phyloP scores from a whole-genome alignment of 2,329 filamentous ascomycete genomes.

The Cercospora beticola region DNA sequence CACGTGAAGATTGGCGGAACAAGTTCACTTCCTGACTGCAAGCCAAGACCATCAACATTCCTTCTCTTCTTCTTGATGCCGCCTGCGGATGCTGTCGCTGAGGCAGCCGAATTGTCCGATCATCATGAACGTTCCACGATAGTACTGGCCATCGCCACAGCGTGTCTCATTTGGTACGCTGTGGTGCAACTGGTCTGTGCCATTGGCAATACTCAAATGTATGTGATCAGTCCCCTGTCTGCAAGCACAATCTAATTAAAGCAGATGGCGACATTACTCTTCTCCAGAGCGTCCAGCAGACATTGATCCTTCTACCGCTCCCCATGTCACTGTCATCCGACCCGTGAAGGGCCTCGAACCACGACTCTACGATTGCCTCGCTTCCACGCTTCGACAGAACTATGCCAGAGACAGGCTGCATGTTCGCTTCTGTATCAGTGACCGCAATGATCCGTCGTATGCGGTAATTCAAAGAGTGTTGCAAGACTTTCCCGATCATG shows the following conservation, averaged over 20 bases:
- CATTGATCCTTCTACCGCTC: constrained; percentile 51
- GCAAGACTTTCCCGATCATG: constrained; percentile 67
- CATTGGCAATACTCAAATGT: constrained; percentile 62
- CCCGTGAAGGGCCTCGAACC: constrained; percentile 92
- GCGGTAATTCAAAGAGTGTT: constrained; percentile 71
- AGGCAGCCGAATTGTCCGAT: constrained; percentile 21
- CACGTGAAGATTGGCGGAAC: constrained; percentile 2
- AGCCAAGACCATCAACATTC: not conserved
- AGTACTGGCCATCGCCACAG: constrained; percentile 28
- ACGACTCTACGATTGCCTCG: constrained; percentile 86
- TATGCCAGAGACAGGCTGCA: constrained; percentile 77
- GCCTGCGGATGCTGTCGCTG: constrained; percentile 24
- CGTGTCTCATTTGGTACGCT: constrained; percentile 40
- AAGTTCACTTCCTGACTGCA: not conserved
- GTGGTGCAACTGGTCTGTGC: constrained; percentile 56
- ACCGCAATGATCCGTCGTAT: constrained; percentile 72
- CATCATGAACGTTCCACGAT: constrained; percentile 26
- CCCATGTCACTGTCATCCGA: constrained; percentile 85
- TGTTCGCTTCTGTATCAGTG: constrained; percentile 78
- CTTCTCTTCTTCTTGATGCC: constrained; percentile 26
- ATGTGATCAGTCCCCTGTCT: constrained; percentile 29
- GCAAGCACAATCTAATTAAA: not conserved
- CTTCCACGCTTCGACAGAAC: constrained; percentile 76
- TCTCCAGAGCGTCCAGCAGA: constrained; percentile 35
- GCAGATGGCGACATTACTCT: constrained; percentile 57